These are phyloP conservation scores for Mimosa bimucronata DNA, from an alignment of 306 rosid genomes.

Conservation along the genomic window DNA sequence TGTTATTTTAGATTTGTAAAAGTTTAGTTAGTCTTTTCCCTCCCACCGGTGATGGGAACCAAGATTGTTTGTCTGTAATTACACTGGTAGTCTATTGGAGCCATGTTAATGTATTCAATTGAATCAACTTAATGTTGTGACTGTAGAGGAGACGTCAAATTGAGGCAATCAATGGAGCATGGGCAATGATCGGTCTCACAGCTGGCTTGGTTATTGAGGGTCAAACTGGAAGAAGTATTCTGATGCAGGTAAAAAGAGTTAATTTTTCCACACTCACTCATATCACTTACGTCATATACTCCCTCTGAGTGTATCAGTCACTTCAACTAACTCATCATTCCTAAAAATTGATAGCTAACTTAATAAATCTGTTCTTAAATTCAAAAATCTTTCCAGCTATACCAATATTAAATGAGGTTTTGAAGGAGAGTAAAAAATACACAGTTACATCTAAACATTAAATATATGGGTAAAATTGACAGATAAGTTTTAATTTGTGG, in stretches of 20 bases:
- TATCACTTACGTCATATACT: neutral
- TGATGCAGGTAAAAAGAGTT: slow-evolving; percentile 74
- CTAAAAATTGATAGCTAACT: too few species aligned
- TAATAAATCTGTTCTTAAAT: too few species aligned
- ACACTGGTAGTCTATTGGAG: slow-evolving; percentile 24
- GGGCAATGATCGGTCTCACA: slow-evolving; percentile 97
- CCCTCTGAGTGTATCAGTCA: neutral
- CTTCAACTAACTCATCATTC: too few species aligned
- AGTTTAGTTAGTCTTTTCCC: slow-evolving; percentile 10
- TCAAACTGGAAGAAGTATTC: slow-evolving; percentile 80
- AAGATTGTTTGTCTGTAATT: slow-evolving; percentile 14
- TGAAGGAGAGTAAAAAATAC: too few species aligned
- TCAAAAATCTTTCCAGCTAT: too few species aligned
- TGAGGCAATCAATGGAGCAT: slow-evolving; percentile 94
- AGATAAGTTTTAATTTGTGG: too few species aligned
- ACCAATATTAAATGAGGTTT: too few species aligned
- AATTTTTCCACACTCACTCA: neutral
- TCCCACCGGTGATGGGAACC: neutral
- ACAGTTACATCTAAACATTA: too few species aligned
- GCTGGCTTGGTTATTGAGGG: slow-evolving; percentile 84
- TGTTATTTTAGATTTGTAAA: slow-evolving; percentile 22
- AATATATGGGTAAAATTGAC: too few species aligned
- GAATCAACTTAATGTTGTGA: slow-evolving; percentile 40
- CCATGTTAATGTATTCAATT: slow-evolving; percentile 27
- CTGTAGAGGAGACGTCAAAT: slow-evolving; percentile 77